These are phyloP conservation scores for Colletotrichum viniferum DNA, from an alignment of 2,329 filamentous ascomycete species.

Conservation along the genomic window DNA sequence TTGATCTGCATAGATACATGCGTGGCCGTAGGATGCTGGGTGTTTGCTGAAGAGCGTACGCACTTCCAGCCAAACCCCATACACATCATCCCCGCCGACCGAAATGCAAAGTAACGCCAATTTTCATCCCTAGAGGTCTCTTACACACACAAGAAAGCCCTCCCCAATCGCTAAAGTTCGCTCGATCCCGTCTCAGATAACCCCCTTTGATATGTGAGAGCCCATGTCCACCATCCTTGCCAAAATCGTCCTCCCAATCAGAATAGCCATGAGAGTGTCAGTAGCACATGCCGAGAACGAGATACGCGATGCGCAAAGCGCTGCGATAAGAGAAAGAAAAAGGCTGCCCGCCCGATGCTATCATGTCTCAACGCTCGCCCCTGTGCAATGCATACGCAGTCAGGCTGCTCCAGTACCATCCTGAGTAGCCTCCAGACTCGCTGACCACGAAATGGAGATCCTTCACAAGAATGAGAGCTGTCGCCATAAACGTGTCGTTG, in stretches of 20 bases:
- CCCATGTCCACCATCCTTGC: slow-evolving; percentile 1
- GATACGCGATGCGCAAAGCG: slow-evolving; percentile 1
- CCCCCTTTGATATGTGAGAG: background rate
- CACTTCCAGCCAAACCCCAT: background rate
- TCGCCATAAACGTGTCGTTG: slow-evolving; percentile 1
- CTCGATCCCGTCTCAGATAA: slow-evolving; percentile 8
- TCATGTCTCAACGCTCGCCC: slow-evolving; percentile 1
- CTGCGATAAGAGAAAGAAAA: background rate
- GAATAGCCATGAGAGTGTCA: slow-evolving; percentile 12
- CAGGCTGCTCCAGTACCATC: background rate
- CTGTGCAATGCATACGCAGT: slow-evolving; percentile 3
- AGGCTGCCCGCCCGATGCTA: background rate
- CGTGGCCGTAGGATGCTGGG: background rate
- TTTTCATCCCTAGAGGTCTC: slow-evolving; percentile 14
- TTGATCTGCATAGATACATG: slow-evolving; percentile 15
- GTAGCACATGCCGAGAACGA: background rate
- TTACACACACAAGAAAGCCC: slow-evolving; percentile 18
- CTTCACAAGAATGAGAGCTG: background rate
- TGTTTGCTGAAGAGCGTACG: background rate
- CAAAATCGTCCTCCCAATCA: slow-evolving; percentile 12
- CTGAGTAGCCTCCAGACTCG: background rate
- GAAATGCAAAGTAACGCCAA: slow-evolving; percentile 11
- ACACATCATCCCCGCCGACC: background rate
- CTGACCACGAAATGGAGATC: background rate
- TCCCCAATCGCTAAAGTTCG: background rate